phyloP scores from a whole-genome alignment of 345 rosid genomes.

The Hirschfeldia incana region DNA sequence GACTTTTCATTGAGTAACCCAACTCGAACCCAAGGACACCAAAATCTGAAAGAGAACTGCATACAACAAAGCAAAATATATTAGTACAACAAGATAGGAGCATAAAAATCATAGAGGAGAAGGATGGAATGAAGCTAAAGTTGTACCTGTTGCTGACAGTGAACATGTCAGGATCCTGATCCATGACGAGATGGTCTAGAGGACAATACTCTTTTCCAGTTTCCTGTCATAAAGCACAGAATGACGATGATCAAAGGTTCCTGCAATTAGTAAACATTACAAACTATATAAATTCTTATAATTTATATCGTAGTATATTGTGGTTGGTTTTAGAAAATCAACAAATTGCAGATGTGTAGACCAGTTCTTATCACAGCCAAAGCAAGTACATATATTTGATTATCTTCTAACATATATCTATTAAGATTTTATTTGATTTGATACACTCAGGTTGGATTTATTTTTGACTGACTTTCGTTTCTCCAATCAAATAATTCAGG shows the following conservation, averaged over 20 bases:
- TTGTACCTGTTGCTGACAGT: slow-evolving; percentile 82
- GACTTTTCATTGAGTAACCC: slow-evolving; percentile 88
- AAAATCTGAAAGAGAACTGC: slow-evolving; percentile 84
- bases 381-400: neutral
- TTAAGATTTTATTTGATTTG: neutral
- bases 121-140: too few relatives aligned
- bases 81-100: neutral
- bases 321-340: neutral
- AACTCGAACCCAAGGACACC: slow-evolving; percentile 84
- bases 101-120: neutral
- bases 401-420: neutral
- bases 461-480: too few relatives aligned
- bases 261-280: slow-evolving; percentile 17
- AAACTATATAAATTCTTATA: too few relatives aligned
- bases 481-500: too few relatives aligned
- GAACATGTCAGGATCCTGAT: slow-evolving; percentile 78
- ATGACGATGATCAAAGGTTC: slow-evolving; percentile 83
- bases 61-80: slow-evolving; percentile 13
- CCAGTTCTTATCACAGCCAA: neutral
- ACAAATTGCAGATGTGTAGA: neutral
- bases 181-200: slow-evolving; percentile 63
- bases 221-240: slow-evolving; percentile 76
- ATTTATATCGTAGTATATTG: neutral
- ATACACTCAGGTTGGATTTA: neutral
- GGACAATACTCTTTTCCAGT: slow-evolving; percentile 76